Evolutionary conservation across 352 stramenopile genomes (phyloP).

Genomic region (Globisporangium polare): DNA sequence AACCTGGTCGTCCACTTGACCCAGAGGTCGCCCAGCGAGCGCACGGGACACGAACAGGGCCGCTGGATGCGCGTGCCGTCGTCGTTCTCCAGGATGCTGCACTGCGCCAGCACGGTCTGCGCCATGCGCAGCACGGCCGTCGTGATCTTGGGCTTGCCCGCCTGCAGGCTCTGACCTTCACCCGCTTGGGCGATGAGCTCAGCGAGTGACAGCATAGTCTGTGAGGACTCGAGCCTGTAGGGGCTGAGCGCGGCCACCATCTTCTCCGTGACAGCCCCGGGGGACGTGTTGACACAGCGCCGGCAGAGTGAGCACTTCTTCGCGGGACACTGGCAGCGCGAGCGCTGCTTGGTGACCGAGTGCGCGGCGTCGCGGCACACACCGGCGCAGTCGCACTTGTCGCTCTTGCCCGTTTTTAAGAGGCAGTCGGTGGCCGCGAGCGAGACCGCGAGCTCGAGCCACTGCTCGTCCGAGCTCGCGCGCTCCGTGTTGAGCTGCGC

Average conservation of each 20-base stretch:
- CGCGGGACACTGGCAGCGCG: conserved; percentile 71
- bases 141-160: conserved; percentile 41
- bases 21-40: conserved; percentile 78
- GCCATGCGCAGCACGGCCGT: conserved; percentile 59
- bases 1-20: conserved; percentile 74
- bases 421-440: conserved; percentile 75
- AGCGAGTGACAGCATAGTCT: conserved; percentile 44
- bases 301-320: conserved; percentile 78
- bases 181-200: conserved; percentile 40
- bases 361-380: conserved; percentile 59
- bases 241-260: conserved; percentile 56
- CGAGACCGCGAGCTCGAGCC: conserved; percentile 70
- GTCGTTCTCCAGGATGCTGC: conserved; percentile 57
- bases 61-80: conserved; percentile 63
- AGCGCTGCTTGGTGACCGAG: conserved; percentile 69
- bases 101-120: conserved; percentile 58
- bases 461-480: conserved; percentile 48
- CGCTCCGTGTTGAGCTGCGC: conserved; percentile 61
- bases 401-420: conserved; percentile 67
- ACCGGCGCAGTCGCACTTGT: conserved; percentile 62
- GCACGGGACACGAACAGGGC: conserved; percentile 64
- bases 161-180: conserved; percentile 40
- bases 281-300: conserved; percentile 57
- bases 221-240: conserved; percentile 29
- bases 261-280: conserved; percentile 57